Evolutionary conservation across 116 monocot species (phyloP).

Genomic region (Thalassia testudinum): DNA sequence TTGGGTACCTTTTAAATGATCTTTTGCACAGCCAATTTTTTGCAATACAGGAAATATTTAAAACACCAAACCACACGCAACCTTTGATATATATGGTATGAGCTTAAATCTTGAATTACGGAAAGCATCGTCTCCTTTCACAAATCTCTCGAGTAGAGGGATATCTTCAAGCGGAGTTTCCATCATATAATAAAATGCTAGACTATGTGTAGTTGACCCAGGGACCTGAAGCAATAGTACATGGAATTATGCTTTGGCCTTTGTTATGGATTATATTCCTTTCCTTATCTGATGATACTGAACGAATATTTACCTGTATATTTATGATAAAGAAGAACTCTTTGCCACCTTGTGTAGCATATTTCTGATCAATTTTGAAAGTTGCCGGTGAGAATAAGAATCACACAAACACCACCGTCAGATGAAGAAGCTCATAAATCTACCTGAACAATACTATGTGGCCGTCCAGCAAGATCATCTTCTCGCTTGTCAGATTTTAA

Average conservation of each 20-base stretch:
- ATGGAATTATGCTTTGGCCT: too few species aligned
- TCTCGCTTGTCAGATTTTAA: slow-evolving; percentile 87
- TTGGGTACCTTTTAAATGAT: too few species aligned
- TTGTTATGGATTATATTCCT: not conserved
- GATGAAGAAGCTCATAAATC: not conserved
- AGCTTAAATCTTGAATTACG: slow-evolving; percentile 93
- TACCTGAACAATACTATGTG: slow-evolving; percentile 92
- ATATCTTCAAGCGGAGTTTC: slow-evolving; percentile 47
- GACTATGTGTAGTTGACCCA: slow-evolving; percentile 70
- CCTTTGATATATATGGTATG: slow-evolving; percentile 91
- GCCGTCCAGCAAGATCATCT: slow-evolving; percentile 86
- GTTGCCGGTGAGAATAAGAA: not conserved
- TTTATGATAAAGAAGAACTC: slow-evolving; percentile 87
- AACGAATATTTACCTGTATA: slow-evolving; percentile 42
- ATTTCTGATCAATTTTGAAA: slow-evolving; percentile 33
- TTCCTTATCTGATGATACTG: not conserved
- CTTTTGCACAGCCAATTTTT: too few species aligned
- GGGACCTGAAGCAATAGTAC: slow-evolving; percentile 49
- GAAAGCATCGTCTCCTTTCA: slow-evolving; percentile 70
- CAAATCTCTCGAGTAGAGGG: slow-evolving; percentile 59
- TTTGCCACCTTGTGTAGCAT: slow-evolving; percentile 62
- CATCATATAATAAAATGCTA: slow-evolving; percentile 84
- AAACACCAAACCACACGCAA: not conserved
- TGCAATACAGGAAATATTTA: not conserved
- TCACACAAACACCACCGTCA: not conserved